phyloP scores from a whole-genome alignment of 768 basidiomycete genomes.

The Russula sp. region DNA sequence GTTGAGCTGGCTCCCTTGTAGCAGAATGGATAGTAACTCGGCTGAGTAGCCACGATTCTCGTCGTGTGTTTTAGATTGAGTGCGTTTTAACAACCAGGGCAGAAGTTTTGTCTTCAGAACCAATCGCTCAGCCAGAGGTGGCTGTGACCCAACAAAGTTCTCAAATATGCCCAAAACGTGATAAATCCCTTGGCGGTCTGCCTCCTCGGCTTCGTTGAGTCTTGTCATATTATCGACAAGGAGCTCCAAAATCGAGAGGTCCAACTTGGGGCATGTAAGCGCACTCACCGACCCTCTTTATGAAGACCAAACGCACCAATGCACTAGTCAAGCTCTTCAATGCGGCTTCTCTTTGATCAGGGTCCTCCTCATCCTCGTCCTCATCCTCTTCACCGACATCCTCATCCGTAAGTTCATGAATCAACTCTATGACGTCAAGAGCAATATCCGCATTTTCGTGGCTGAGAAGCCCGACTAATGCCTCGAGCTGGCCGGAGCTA shows the following conservation, averaged over 20 bases:
- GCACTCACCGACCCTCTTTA: constrained; percentile 5
- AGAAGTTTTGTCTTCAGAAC: constrained; percentile 73
- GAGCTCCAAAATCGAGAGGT: constrained; percentile 80
- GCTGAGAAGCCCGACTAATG: constrained; percentile 80
- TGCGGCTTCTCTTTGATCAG: constrained; percentile 59
- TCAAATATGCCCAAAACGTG: constrained; percentile 94
- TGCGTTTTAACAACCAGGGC: constrained; percentile 73
- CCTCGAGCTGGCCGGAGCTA: constrained; percentile 62
- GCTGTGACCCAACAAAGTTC: constrained; percentile 84
- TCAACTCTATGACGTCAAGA: constrained; percentile 89
- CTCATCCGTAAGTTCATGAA: constrained; percentile 95
- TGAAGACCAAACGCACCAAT: constrained; percentile 52
- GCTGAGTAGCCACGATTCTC: constrained; percentile 93
- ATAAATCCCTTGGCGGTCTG: constrained; percentile 89
- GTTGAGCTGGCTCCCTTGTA: constrained; percentile 72
- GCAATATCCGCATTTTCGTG: constrained; percentile 98
- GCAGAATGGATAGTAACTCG: constrained; percentile 86
- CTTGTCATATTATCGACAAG: constrained; percentile 86
- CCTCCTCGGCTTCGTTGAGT: constrained; percentile 87
- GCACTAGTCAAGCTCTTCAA: constrained; percentile 72
- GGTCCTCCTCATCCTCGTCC: constrained; percentile 62
- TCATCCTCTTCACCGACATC: constrained; percentile 80
- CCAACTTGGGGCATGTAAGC: constrained; percentile 50
- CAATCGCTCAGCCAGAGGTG: constrained; percentile 65
- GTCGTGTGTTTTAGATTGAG: constrained; percentile 70